Percentiles rank a stretch among this genome's conserved stretches.
Evolutionary conservation across 176 grass and related monocot genomes (phyloP).

Genomic region (Zea luxurians): DNA sequence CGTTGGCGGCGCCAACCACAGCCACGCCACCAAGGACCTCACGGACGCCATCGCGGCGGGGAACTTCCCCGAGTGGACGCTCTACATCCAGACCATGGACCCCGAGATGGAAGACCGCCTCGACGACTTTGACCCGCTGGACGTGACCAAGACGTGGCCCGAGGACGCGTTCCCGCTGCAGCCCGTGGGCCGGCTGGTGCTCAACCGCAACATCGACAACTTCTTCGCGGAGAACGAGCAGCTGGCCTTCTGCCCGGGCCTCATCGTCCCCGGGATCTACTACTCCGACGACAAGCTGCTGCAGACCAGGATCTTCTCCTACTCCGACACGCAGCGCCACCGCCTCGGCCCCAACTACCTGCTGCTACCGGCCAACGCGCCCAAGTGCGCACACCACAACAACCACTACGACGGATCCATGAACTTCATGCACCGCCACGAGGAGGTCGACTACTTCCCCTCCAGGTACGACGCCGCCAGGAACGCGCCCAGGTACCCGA

Average conservation of each 20-base stretch:
- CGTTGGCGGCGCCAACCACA: constrained; percentile 89
- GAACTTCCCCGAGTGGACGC: constrained; percentile 91
- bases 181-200: constrained; percentile 79
- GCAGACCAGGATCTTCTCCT: constrained; percentile 98
- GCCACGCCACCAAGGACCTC: constrained; percentile 94
- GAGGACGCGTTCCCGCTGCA: constrained; percentile 87
- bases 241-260: constrained; percentile 81
- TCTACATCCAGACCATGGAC: constrained; percentile 83
- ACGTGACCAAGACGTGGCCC: constrained; percentile 98
- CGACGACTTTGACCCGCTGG: constrained; percentile 95
- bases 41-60: constrained; percentile 78
- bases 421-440: constrained; percentile 99
- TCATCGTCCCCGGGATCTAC: constrained; percentile 86
- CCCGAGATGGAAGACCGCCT: constrained; percentile 65
- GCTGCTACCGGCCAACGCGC: constrained; percentile 88
- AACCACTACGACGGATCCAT: constrained; percentile 93
- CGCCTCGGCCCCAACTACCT: constrained; percentile 87
- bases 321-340: constrained; percentile 92
- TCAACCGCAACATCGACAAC: constrained; percentile 95
- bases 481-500: constrained; percentile 81
- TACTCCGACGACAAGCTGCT: constrained; percentile 99
- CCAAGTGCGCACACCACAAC: constrained; percentile 89
- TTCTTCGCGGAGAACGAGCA: constrained; percentile 99
- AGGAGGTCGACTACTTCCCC: constrained; percentile 99
- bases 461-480: constrained; percentile 79